Conservation (phyloP, 352 stramenopile genomes). For the Globisporangium rhizosaccharum region DNA sequence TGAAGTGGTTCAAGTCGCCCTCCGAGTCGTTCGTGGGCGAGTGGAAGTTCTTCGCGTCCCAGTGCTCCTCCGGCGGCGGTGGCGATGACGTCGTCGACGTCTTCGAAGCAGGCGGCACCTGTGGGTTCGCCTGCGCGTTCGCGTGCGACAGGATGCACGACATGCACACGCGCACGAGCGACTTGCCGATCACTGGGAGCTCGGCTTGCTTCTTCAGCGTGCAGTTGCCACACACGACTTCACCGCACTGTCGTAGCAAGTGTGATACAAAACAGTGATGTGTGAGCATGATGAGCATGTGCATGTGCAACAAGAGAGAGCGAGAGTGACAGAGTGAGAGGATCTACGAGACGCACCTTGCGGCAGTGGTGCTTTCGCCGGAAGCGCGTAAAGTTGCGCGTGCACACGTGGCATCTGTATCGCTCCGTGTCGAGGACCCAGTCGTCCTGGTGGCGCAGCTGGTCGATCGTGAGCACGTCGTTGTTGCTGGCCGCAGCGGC, state of each 20-base stretch:
- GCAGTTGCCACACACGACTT: slow-evolving; percentile 85
- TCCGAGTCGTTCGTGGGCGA: slow-evolving; percentile 78
- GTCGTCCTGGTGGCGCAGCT: slow-evolving; percentile 84
- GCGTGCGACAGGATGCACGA: slow-evolving; percentile 86
- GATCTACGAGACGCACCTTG: slow-evolving; percentile 37
- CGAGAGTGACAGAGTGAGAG: neutral
- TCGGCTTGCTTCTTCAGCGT: slow-evolving; percentile 85
- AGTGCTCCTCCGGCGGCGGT: slow-evolving; percentile 45
- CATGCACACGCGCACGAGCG: slow-evolving; percentile 85
- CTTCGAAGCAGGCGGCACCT: slow-evolving; percentile 38
- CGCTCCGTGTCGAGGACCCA: slow-evolving; percentile 86
- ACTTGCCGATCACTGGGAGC: slow-evolving; percentile 78
- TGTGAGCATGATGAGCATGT: neutral
- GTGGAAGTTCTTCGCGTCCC: slow-evolving; percentile 80
- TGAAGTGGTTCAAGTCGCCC: slow-evolving; percentile 69
- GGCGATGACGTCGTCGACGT: slow-evolving; percentile 38
- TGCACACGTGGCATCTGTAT: slow-evolving; percentile 86
- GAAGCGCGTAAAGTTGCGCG: slow-evolving; percentile 85
- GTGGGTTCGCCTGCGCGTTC: slow-evolving; percentile 70
- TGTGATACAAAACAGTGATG: neutral
- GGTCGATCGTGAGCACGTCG: slow-evolving; percentile 86
- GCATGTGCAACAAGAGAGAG: neutral
- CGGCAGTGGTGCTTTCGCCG: slow-evolving; percentile 87
- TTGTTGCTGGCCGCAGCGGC: slow-evolving; percentile 66
- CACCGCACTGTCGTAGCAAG: slow-evolving; percentile 49